These are phyloP conservation scores for Sporothrix dimorphospora DNA, from an alignment of 2,329 filamentous ascomycete species.

Conservation along the genomic window DNA sequence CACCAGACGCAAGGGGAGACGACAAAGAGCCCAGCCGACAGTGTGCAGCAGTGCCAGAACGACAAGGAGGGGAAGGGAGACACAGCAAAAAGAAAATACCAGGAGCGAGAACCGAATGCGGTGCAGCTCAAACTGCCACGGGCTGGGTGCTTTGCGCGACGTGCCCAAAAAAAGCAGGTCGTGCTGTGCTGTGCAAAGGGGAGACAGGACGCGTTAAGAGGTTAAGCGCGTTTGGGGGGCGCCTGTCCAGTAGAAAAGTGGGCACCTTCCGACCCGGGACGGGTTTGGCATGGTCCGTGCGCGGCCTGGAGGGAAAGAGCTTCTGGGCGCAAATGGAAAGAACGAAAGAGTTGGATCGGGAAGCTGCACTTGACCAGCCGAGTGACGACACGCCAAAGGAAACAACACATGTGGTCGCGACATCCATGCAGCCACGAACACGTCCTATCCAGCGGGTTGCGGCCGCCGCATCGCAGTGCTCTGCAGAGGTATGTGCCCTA, in stretches of 20 bases:
- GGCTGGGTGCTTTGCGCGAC: constrained; percentile 22
- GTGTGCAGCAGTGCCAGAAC: neutral
- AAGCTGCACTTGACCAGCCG: neutral
- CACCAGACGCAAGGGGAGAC: neutral
- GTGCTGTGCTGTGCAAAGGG: constrained; percentile 10
- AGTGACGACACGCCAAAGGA: constrained; percentile 11
- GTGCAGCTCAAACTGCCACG: neutral
- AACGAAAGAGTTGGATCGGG: constrained; percentile 21
- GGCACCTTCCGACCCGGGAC: neutral
- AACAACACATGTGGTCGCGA: neutral
- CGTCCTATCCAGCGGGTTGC: constrained; percentile 61
- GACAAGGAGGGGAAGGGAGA: neutral
- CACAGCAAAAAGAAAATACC: neutral
- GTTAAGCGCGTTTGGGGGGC: constrained; percentile 31
- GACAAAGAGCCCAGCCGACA: neutral
- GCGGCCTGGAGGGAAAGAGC: constrained; percentile 12
- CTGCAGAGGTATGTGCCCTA: constrained; percentile 50
- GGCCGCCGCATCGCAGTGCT: constrained; percentile 57
- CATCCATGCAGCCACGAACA: constrained; percentile 43
- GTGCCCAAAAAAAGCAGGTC: constrained; percentile 20
- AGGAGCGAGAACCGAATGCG: neutral
- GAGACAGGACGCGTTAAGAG: constrained; percentile 32
- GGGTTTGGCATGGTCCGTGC: constrained; percentile 25
- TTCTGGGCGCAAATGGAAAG: neutral
- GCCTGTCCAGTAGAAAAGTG: constrained; percentile 20